Conservation (phyloP, 2,329 filamentous ascomycete genomes). For the Endothia cerciana region DNA sequence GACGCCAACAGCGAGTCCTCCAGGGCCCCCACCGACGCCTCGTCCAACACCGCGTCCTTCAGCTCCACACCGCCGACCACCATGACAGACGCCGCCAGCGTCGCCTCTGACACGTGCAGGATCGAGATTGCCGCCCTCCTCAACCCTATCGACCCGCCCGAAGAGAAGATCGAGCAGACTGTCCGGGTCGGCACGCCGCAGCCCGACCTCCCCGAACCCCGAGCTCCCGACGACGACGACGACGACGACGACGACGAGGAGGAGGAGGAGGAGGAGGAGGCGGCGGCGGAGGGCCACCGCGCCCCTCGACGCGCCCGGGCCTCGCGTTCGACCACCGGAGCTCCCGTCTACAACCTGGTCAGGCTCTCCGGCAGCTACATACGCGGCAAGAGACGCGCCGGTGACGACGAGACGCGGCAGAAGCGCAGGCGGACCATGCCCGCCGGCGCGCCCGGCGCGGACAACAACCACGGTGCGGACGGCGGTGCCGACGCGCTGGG, state of each 20-base stretch:
- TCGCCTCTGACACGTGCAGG: conserved; percentile 37
- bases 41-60: conserved; percentile 36
- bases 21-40: conserved; percentile 36
- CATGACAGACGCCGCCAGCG: conserved; percentile 39
- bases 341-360: conserved; percentile 69
- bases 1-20: conserved; percentile 36
- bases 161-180: conserved; percentile 34
- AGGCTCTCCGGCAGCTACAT: conserved; percentile 64
- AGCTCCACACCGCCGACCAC: conserved; percentile 41
- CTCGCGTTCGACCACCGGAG: conserved; percentile 56
- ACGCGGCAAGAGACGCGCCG: conserved; percentile 60
- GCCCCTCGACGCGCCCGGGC: conserved; percentile 50
- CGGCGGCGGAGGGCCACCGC: neutral
- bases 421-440: conserved; percentile 52
- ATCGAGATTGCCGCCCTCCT: conserved; percentile 28
- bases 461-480: too few species aligned
- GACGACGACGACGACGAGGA: conserved; percentile 3
- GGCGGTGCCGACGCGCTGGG: conserved; percentile 53
- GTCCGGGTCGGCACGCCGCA: conserved; percentile 26
- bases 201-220: conserved; percentile 8
- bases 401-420: conserved; percentile 51
- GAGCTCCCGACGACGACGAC: conserved; percentile 17
- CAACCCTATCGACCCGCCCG: conserved; percentile 22
- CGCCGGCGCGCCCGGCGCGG: conserved; percentile 33
- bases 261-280: neutral